phyloP scores from a whole-genome alignment of 2,329 filamentous ascomycete genomes.

The Colletotrichum tropicale region DNA sequence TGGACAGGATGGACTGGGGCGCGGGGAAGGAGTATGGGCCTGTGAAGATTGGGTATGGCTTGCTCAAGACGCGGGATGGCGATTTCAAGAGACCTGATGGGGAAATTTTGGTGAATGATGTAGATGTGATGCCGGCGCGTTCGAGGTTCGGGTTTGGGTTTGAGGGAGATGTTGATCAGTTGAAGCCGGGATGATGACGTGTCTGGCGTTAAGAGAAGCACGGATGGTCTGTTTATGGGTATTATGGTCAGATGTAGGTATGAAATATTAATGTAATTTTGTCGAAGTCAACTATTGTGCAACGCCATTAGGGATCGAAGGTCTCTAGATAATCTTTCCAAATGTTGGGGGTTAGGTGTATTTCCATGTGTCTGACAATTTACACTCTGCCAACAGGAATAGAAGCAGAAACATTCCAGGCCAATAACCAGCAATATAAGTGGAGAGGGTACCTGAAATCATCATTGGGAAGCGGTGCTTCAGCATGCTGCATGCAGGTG shows the following conservation, averaged over 20 bases:
- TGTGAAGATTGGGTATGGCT: background rate
- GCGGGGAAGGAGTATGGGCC: background rate
- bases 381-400: accelerated
- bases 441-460: background rate
- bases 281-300: background rate
- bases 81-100: background rate
- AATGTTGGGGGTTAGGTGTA: accelerated
- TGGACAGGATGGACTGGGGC: conserved; percentile 32
- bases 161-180: background rate
- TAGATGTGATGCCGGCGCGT: background rate
- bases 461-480: background rate
- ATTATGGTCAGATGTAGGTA: background rate
- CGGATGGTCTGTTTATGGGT: accelerated
- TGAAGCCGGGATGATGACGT: background rate
- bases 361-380: too few relatives aligned
- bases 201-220: accelerated
- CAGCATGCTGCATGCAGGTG: background rate
- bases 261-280: background rate
- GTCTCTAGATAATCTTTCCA: background rate
- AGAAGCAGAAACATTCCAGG: background rate
- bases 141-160: conserved; percentile 28
- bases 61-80: background rate
- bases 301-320: accelerated
- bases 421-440: background rate
- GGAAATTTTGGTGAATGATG: background rate